Conservation (phyloP, 108 stramenopile genomes). For the Nannochloropsis salina region DNA sequence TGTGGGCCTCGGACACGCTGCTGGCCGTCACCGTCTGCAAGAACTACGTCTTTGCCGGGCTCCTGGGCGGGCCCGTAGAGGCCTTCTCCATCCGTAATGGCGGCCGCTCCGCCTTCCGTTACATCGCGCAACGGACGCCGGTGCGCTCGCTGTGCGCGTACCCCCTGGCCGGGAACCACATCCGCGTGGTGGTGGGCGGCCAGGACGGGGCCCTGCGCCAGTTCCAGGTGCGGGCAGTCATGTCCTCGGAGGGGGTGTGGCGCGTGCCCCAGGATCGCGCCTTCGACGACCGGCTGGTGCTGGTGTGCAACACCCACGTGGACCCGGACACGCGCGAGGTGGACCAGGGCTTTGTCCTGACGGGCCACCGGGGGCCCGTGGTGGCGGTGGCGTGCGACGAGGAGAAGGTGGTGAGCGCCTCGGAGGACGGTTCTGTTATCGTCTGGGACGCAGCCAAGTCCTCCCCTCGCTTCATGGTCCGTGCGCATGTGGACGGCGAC, state of each 20-base stretch:
- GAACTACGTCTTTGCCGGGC: neutral
- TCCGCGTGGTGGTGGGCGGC: neutral
- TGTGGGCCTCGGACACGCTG: neutral
- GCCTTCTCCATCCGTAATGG: neutral
- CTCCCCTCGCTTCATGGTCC: neutral
- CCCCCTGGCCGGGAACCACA: neutral
- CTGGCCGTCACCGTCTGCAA: neutral
- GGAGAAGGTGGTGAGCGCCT: constrained; percentile 17
- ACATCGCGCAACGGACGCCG: constrained; percentile 6
- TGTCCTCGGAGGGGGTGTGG: constrained; percentile 16
- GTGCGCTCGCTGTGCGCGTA: constrained; percentile 1
- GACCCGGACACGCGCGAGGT: neutral
- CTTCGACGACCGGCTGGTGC: neutral
- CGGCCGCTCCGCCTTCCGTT: neutral
- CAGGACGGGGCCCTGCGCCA: neutral
- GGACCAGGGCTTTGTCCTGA: neutral
- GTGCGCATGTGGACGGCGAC: neutral
- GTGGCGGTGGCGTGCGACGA: constrained; percentile 19
- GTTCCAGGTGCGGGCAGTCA: neutral
- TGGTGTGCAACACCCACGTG: constrained; percentile 1
- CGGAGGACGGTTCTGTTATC: neutral
- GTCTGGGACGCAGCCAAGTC: constrained; percentile 5
- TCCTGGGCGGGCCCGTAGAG: neutral
- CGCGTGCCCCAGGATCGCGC: neutral
- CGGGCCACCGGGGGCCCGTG: neutral